Base-by-base conservation (phyloP, 495 filamentous ascomycete species). In the Bacidia gigantensis region DNA sequence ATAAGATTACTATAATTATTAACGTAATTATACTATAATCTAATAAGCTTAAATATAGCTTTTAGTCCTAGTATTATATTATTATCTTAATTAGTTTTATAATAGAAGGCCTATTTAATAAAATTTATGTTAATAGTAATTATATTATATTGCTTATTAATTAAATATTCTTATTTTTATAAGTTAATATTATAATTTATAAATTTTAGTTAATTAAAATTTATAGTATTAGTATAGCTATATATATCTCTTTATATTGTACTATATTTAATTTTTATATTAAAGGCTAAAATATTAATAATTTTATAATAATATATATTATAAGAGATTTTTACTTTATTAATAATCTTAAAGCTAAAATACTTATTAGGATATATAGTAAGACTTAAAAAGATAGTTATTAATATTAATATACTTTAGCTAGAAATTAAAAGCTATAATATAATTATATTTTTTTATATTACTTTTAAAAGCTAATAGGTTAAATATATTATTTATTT, bases 201-300 rank as follows among this genome's bases (percentile, higher is more conserved):
- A n/a, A n/a, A n/a, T n/a, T n/a, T n/a, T n/a, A n/a, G n/a, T n/a
- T n/a, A n/a, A n/a, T n/a, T n/a, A n/a, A n/a, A n/a, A n/a, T n/a
- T n/a, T n/a, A n/a, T n/a, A n/a, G n/a, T n/a, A n/a, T n/a, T n/a
- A n/a, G n/a, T n/a, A n/a, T n/a, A n/a, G n/a, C n/a, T n/a, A n/a
- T 49, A 14, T 25, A 54, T 49, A 38, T n/a, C 29, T 46, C 1
- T 0, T 11, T 2, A 3, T 12, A 54, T 10, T 54, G 18, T 46
- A 54, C 24, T 20, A 23, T 23, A 2, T 11, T 49, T 2, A 41
- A 35, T 42, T 41, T 54, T 20, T 54, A 17, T 49, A 54, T 54
- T 21, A 3, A 3, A 42, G n/a, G 21, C 17, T 2, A 26, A 24
- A 25, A 14, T 14, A 12, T 1, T 2, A 26, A 35, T 14, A 14